phyloP scores from a whole-genome alignment of 352 stramenopile species.

The Globisporangium paddicum region DNA sequence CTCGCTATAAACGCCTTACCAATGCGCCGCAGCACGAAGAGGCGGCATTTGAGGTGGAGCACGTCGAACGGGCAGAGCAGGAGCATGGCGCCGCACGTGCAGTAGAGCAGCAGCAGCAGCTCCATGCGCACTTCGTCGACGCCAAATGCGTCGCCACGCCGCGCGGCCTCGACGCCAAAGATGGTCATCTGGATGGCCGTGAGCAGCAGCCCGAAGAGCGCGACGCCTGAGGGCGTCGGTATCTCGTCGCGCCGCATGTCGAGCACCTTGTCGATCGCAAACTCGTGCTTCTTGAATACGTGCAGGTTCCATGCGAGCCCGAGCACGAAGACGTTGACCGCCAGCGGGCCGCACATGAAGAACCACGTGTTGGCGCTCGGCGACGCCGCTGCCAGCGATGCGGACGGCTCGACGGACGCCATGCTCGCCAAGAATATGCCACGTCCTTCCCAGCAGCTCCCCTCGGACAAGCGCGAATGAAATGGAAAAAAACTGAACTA shows the following conservation, averaged over 20 bases:
- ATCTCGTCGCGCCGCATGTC: constrained; percentile 64
- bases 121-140: constrained; percentile 62
- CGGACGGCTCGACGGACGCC: constrained; percentile 9
- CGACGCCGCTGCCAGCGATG: not conserved
- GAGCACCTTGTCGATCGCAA: constrained; percentile 65
- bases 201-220: constrained; percentile 31
- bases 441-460: not conserved
- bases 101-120: constrained; percentile 64
- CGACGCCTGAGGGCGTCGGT: constrained; percentile 36
- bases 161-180: constrained; percentile 39
- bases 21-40: constrained; percentile 53
- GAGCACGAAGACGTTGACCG: constrained; percentile 60
- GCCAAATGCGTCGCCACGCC: constrained; percentile 38
- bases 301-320: constrained; percentile 60
- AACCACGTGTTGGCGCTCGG: constrained; percentile 55
- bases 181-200: constrained; percentile 43
- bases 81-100: constrained; percentile 29
- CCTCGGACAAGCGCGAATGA: constrained; percentile 2
- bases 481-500: not conserved
- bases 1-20: constrained; percentile 16
- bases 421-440: constrained; percentile 4
- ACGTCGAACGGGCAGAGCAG: constrained; percentile 67
- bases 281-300: constrained; percentile 47
- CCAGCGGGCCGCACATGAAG: constrained; percentile 75
- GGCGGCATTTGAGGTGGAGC: constrained; percentile 58